Percentiles rank a stretch among this genome's conserved stretches.
Evolutionary conservation across 257 asterid genomes (phyloP).

Genomic region (Lycium barbarum): DNA sequence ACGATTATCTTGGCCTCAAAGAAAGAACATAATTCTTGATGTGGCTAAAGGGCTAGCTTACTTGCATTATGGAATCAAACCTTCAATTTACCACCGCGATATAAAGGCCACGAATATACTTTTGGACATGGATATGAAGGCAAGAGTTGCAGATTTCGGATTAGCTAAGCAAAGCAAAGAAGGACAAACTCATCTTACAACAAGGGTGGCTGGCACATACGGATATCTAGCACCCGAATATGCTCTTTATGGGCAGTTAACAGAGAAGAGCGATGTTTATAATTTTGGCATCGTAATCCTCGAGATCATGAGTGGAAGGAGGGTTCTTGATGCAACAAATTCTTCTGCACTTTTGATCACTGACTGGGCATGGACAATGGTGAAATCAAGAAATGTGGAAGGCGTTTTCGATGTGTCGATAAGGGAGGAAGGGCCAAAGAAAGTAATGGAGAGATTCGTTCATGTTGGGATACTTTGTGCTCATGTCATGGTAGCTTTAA

Average conservation of each 20-base stretch:
- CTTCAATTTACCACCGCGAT: conserved; percentile 60
- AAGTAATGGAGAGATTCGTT: conserved; percentile 66
- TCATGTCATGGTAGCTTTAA: conserved; percentile 67
- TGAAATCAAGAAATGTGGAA: conserved; percentile 44
- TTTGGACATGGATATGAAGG: conserved; percentile 58
- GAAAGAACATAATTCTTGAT: conserved; percentile 65
- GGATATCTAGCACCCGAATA: conserved; percentile 72
- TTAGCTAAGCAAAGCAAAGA: conserved; percentile 62
- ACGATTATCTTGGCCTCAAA: conserved; percentile 60
- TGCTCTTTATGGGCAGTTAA: conserved; percentile 64
- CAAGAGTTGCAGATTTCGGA: conserved; percentile 65
- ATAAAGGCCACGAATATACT: conserved; percentile 66
- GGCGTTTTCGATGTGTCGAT: conserved; percentile 48
- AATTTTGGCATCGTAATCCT: conserved; percentile 62
- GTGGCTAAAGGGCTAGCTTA: conserved; percentile 68
- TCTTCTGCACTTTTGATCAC: conserved; percentile 50
- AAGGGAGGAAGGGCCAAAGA: conserved; percentile 54
- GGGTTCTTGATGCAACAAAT: conserved; percentile 52
- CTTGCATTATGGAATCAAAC: conserved; percentile 67
- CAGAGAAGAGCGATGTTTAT: conserved; percentile 66
- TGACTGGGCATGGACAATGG: conserved; percentile 63
- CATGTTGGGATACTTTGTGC: conserved; percentile 64
- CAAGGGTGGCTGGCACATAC: conserved; percentile 69
- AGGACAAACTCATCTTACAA: conserved; percentile 64
- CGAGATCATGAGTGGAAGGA: conserved; percentile 63